phyloP scores from a whole-genome alignment of 352 stramenopile genomes.

The Pythium brachiatum region DNA sequence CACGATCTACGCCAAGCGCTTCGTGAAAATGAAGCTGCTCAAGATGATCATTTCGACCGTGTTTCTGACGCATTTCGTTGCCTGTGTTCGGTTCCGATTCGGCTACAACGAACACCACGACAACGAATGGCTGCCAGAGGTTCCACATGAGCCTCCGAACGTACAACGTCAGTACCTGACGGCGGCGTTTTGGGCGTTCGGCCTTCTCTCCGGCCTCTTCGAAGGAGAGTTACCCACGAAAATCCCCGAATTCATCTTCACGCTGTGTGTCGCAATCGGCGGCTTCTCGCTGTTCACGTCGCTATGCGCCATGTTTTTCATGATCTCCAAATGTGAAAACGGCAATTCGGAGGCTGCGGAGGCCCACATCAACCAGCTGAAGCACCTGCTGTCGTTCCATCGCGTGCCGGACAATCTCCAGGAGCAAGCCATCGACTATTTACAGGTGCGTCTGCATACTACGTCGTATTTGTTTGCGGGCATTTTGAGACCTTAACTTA shows the following conservation, averaged over 20 bases:
- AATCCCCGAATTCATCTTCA: constrained; percentile 60
- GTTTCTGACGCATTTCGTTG: constrained; percentile 53
- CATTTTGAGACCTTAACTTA: background rate
- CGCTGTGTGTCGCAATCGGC: constrained; percentile 53
- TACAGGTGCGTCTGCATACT: constrained; percentile 30
- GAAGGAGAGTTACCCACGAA: constrained; percentile 60
- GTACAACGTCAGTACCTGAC: constrained; percentile 41
- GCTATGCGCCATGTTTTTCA: constrained; percentile 74
- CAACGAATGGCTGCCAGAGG: constrained; percentile 51
- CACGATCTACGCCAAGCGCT: constrained; percentile 61
- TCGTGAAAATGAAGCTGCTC: constrained; percentile 38
- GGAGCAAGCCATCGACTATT: constrained; percentile 60
- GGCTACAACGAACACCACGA: constrained; percentile 43
- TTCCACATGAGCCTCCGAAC: constrained; percentile 26
- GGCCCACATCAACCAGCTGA: constrained; percentile 69
- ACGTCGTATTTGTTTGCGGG: background rate
- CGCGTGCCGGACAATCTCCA: constrained; percentile 55
- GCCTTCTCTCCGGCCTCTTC: constrained; percentile 62
- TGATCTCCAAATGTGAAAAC: constrained; percentile 77
- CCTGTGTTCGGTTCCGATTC: constrained; percentile 58
- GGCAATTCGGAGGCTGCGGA: constrained; percentile 54
- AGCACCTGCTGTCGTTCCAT: constrained; percentile 70
- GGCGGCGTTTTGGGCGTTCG: constrained; percentile 67
- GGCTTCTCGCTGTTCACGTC: constrained; percentile 72
- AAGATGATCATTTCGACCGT: constrained; percentile 46